Evolutionary conservation across 768 basidiomycete genomes (phyloP), one percentile per base, ranked within the genome.

Genomic region (Xanthoconium purpureum): DNA sequence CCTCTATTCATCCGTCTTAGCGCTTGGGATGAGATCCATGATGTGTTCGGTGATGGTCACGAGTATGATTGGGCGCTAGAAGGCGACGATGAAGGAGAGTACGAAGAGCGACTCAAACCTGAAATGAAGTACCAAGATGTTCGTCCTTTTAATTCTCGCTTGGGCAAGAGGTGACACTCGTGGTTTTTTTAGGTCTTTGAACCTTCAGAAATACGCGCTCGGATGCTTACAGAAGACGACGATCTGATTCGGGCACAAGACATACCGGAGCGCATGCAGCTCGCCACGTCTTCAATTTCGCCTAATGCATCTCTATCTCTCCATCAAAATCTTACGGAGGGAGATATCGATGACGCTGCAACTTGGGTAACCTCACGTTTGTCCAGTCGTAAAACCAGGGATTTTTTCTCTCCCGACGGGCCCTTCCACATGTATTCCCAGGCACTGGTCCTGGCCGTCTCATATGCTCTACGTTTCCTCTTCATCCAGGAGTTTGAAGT

Each of bases 51-150:
- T 35, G 91, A 95, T 60, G 97, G 97, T 8, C 87, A 89, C 64
- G 95, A 98, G 61, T 99, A 96, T 69, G 94, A 94, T 63, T 95
- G 92, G 89, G 95, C 95, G 13, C 71, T 99, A 44, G 87, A 78
- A 45, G 92, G 87, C 6, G 95, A 95, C 32, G 91, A 92, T 3
- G 80, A 79, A 39, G 70, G 66, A 3, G 73, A 73, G 24, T 75
- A 73, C 10, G 77, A 79, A 28, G 77, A 81, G 32, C 62, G 68
- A 15, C 76, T 77, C 45, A 91, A 90, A 64, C 76, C 79, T 10
- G 88, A 91, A 51, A 89, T 89, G 79, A 88, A 81, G 67, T 92
- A 92, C 64, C 85, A 88, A 59, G 94, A 97, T 70, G 92, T 96
- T 62, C 46, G 75, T 64, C 15, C 29, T 53, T 33, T 56, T 64